Percentiles rank a stretch among this genome's conserved stretches.
Evolutionary conservation across 2,329 filamentous ascomycete genomes (phyloP).

Genomic region (Acarospora socialis): DNA sequence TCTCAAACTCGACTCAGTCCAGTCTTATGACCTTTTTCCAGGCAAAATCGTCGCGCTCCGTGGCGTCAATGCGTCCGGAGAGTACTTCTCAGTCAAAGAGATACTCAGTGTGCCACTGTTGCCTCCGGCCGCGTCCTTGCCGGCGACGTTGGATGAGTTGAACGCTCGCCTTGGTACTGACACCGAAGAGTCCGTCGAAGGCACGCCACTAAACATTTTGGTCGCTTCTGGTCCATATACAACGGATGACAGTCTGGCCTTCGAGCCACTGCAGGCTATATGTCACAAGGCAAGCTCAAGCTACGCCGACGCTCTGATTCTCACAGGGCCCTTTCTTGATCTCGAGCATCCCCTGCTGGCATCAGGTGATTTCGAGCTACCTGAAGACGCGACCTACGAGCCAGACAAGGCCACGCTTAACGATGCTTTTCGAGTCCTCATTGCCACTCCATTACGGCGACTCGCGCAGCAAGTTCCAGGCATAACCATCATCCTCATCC

Average conservation of each 20-base stretch:
- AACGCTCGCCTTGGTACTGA: conserved; percentile 54
- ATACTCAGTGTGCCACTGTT: conserved; percentile 62
- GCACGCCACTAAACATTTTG: conserved; percentile 50
- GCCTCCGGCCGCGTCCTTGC: conserved; percentile 56
- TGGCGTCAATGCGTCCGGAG: conserved; percentile 76
- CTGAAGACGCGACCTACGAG: conserved; percentile 51
- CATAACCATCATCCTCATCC: conserved; percentile 68
- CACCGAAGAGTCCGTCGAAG: conserved; percentile 49
- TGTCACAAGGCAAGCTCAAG: conserved; percentile 62
- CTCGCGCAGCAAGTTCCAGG: conserved; percentile 58
- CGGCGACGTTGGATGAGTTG: conserved; percentile 50
- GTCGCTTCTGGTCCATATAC: conserved; percentile 82
- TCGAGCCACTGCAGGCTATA: conserved; percentile 69
- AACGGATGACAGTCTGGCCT: conserved; percentile 80
- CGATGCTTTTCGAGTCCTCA: conserved; percentile 69
- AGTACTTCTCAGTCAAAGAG: conserved; percentile 67
- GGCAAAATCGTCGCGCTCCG: conserved; percentile 82
- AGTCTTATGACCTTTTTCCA: conserved; percentile 73
- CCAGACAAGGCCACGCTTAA: conserved; percentile 66
- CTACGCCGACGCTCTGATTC: conserved; percentile 62
- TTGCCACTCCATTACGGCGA: conserved; percentile 57
- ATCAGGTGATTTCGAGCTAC: conserved; percentile 62
- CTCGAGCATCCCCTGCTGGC: conserved; percentile 80
- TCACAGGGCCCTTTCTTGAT: conserved; percentile 82
- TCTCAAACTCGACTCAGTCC: conserved; percentile 56